Evolutionary conservation across 164 flowering plant species (phyloP), one percentile per base, ranked within the genome.

Genomic region (Vitis rotundifolia): DNA sequence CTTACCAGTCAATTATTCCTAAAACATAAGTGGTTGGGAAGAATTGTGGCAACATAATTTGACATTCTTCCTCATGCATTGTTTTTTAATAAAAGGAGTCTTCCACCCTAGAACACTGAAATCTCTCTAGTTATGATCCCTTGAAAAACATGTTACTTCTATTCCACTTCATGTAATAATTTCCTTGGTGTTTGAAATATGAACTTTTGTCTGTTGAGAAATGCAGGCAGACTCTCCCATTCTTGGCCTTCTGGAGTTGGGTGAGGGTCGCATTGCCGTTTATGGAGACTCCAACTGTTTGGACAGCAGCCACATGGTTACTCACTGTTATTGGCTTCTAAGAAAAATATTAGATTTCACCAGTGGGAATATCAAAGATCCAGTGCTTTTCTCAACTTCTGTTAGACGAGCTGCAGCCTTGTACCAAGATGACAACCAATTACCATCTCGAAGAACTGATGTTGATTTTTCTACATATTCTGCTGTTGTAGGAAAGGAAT

Each of bases 231-330:
- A 89, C 66, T 88, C 95, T 26, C 79, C 97, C 29, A 88, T 95
- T 79, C 94, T 95, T 67, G 99, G 99, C 49, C 89, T 96, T 50
- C 60, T 87, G 76, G 93, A 89, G 74, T 72, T 76, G 49, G 97
- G 97, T 26, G 81, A 75, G 7, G 97, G 99, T 59, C 92, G 93
- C 54, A 79, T 96, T 71, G 88, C 88, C n/a, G 97, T 96, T 1
- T 96, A 93, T 76, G 99, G 99, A 49, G 99, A 96, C 70, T 96
- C 99, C 73, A 96, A 96, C 74, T 96, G 99, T 75, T 82, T 96
- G 69, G 99, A 96, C 79, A 88, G 98, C 77, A 96, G 99, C 79
- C 99, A 96, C 77, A 96, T 96, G 98, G 97, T 96, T 57, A 91
- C 98, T 18, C 88, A 96, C 70, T 96, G 99, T 81, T 90, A 82